These are phyloP conservation scores for Nicotiana paniculata DNA, from an alignment of 257 asterid genomes.

Conservation along the genomic window DNA sequence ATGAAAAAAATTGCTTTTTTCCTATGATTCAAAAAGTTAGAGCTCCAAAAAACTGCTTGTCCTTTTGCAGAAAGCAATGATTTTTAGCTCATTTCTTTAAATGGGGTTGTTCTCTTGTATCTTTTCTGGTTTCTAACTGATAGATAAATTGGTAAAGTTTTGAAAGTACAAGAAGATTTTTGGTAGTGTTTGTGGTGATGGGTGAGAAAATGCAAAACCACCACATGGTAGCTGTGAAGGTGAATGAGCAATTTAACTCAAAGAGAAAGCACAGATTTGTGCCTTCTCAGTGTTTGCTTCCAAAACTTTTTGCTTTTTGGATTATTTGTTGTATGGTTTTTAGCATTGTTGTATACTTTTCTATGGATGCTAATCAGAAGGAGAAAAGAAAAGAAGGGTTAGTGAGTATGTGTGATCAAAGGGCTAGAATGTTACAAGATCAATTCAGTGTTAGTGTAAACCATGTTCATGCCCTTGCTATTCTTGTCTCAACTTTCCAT, in stretches of 20 bases:
- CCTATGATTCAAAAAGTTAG: conserved; percentile 22
- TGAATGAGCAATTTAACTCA: conserved; percentile 42
- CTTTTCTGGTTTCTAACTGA: conserved; percentile 5
- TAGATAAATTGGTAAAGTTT: conserved; percentile 18
- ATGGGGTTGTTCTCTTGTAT: conserved; percentile 15
- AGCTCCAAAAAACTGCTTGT: conserved; percentile 28
- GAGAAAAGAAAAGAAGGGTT: conserved; percentile 67
- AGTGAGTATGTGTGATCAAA: conserved; percentile 85
- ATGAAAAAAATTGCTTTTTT: conserved; percentile 15
- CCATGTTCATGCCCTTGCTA: conserved; percentile 94
- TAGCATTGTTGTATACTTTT: conserved; percentile 27
- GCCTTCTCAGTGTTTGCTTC: conserved; percentile 23
- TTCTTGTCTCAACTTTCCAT: conserved; percentile 84
- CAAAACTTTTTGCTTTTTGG: conserved; percentile 40
- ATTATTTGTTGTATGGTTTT: conserved; percentile 22
- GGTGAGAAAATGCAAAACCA: conserved; percentile 51
- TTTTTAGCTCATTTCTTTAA: conserved; percentile 18
- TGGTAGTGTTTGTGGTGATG: conserved; percentile 25
- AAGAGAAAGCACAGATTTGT: conserved; percentile 41
- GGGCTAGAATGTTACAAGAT: conserved; percentile 96
- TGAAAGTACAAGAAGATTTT: conserved; percentile 10
- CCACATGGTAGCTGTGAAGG: conserved; percentile 53
- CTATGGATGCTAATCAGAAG: conserved; percentile 41
- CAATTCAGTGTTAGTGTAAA: conserved; percentile 89
- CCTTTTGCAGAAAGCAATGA: conserved; percentile 23